Evolutionary conservation across 805 yeast species (phyloP), one percentile per base, ranked within the genome.

Genomic region (Debaryomyces prosopidis): DNA sequence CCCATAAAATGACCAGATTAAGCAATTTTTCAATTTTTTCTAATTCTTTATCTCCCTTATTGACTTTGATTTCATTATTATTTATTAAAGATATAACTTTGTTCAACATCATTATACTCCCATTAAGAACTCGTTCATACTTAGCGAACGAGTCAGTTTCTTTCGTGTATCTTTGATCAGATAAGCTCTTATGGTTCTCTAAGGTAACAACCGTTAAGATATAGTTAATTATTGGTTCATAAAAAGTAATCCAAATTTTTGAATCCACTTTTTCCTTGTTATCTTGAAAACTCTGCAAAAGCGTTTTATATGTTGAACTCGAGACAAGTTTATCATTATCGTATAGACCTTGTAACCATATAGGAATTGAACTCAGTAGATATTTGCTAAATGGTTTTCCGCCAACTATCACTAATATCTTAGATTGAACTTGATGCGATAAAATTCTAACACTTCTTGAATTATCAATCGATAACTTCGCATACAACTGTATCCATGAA

Each of bases 401-500:
- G 5, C 76, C 77, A 33, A 87, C 81, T 33, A 82, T 69, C 17
- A 52, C 48, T 43, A 71, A 56, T 34, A 63, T 61, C 14, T 59
- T 62, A 1, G 85, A 78, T 41, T 90, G 90, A 3, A 83, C 71
- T 47, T 77, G 80, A 58, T 89, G 96, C 3, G 89, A 62, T 15
- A 73, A 58, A 7, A 67, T 46, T 45, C 97, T 74, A 1, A 89
- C 87, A 11, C 68, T 66, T 51, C 85, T 80, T 2, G 91, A 82
- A 43, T 79, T 80, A 49, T 87, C 94, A 5, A 85, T 73, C 1
- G 94, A 76, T 23, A 91, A 67, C 57, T 89, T 88, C 0, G 97
- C 85, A 57, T 88, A 92, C 16, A 89, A 52, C 62, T 89, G 96
- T 38, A 88, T 74, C 96, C 89, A 88, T 31, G 82, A 77, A 42